Percentiles rank a stretch among this genome's conserved stretches.
Evolutionary conservation across 768 basidiomycete genomes (phyloP).

Genomic region (Gelatoporia subvermispora): DNA sequence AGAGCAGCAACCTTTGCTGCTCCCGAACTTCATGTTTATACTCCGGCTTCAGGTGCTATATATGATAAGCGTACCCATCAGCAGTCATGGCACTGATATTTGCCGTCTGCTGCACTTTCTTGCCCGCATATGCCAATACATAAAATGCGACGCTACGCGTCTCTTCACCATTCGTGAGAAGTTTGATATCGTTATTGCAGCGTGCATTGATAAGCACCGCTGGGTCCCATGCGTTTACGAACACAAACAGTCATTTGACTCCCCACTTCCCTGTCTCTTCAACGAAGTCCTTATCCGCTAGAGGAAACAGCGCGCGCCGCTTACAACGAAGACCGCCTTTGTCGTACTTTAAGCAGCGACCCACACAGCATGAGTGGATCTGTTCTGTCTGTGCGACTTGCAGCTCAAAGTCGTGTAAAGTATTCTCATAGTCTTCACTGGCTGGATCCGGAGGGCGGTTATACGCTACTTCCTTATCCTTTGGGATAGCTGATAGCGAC

Average conservation of each 20-base stretch:
- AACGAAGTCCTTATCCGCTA: conserved; percentile 8
- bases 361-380: conserved; percentile 14
- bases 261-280: conserved; percentile 14
- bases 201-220: conserved; percentile 16
- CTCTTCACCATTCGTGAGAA: conserved; percentile 31
- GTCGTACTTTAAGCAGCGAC: background rate
- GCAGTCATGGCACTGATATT: too few species aligned
- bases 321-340: conserved; percentile 17
- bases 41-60: background rate
- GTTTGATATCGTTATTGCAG: conserved; percentile 40
- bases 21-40: conserved; percentile 21
- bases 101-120: conserved; percentile 26
- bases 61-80: too few species aligned
- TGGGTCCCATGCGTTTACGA: conserved; percentile 23
- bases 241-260: conserved; percentile 7
- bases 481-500: conserved; percentile 17
- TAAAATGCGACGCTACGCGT: conserved; percentile 33
- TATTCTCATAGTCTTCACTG: conserved; percentile 12
- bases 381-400: conserved; percentile 10
- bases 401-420: conserved; percentile 10
- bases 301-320: conserved; percentile 17
- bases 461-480: conserved; percentile 25
- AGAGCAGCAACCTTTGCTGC: conserved; percentile 24
- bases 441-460: conserved; percentile 31
- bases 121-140: conserved; percentile 28